phyloP scores from a whole-genome alignment of 2,329 filamentous ascomycete species.

The Xylariaceae sp. region DNA sequence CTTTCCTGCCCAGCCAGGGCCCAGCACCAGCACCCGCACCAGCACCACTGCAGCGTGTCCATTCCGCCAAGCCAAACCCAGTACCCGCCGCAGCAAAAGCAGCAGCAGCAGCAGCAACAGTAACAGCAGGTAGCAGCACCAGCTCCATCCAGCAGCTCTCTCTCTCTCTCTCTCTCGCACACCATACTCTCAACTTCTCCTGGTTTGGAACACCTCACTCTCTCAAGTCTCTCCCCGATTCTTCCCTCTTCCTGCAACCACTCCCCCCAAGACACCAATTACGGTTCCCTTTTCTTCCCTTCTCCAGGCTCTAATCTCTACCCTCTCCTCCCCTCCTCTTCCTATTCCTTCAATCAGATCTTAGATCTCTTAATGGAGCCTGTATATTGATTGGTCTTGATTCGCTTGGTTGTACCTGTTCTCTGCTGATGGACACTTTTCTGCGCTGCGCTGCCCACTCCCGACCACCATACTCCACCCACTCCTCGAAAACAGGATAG shows the following conservation, averaged over 20 bases:
- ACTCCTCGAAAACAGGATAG: slow-evolving; percentile 3
- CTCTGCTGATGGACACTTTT: slow-evolving; percentile 11
- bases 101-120: too few species aligned
- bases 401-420: slow-evolving; percentile 28
- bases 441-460: slow-evolving; percentile 12
- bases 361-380: slow-evolving; percentile 31
- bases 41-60: too few species aligned
- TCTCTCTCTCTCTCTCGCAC: slow-evolving; percentile 1
- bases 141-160: neutral
- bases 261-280: slow-evolving; percentile 1
- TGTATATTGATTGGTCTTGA: slow-evolving; percentile 34
- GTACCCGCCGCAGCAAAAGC: too few species aligned
- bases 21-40: neutral
- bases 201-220: slow-evolving; percentile 5
- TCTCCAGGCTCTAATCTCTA: slow-evolving; percentile 26
- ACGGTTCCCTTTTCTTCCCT: slow-evolving; percentile 23
- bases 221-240: neutral
- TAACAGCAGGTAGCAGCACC: neutral
- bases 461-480: slow-evolving; percentile 12
- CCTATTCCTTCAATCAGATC: slow-evolving; percentile 6
- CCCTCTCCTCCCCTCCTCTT: slow-evolving; percentile 14
- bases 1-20: neutral
- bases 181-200: slow-evolving; percentile 1
- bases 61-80: too few species aligned
- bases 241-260: too few species aligned